A percentile compares a stretch with the other conserved stretches of the same genome.
phyloP scores from a whole-genome alignment of 164 flowering plant genomes.

The Vitis vinifera region ASM3070453v1 NC_081820.1:22594501-22595000 shows the following conservation, averaged over 20 bases:
- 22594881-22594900: background rate
- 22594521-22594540: too few species aligned
- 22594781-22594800: background rate
- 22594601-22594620: slow-evolving; percentile 73
- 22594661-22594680: slow-evolving; percentile 95
- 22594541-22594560: too few species aligned
- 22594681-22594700: slow-evolving; percentile 74
- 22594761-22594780: background rate
- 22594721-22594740: too few species aligned
- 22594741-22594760: background rate
- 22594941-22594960: too few species aligned
- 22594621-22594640: slow-evolving; percentile 86
- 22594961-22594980: too few species aligned
- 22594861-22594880: background rate
- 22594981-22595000: too few species aligned
- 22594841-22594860: background rate
- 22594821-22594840: too few species aligned
- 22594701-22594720: background rate
- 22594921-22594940: background rate
- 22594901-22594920: background rate
- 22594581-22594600: background rate
- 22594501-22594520: too few species aligned
- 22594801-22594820: too few species aligned
- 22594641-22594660: slow-evolving; percentile 86
- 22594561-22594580: too few species aligned